Evolutionary conservation across 225 moss, liverwort and hornwort genomes (phyloP), one percentile per base, ranked within the genome.

Genomic region (Pseudoscleropodium purum): DNA sequence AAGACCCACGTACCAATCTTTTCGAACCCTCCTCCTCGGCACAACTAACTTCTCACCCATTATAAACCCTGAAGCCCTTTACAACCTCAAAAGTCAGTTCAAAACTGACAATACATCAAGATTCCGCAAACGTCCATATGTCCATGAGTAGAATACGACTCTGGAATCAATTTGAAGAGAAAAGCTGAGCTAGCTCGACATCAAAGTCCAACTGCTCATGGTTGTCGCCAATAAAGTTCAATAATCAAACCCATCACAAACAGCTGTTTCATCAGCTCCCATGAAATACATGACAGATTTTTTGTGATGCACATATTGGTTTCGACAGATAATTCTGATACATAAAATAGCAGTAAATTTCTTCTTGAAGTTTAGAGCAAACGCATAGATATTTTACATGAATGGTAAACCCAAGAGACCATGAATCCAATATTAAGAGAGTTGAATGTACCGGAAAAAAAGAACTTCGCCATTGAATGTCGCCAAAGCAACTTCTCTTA

Each of bases 391-490:
- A 34, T 51, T 69, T 83, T 52, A 72, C 33, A 49, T 54, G 67
- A 93, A 84, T 63, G 30, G 57, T 69, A 63, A 79, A 90, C 84
- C 79, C 61, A 91, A 86, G 61, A 79, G 74, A 27, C 41, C 74
- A 62, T 31, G 41, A 54, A 60, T 73, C 51, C 66, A 83, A 74
- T 56, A 63, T 30, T 83, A 61, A 67, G 64, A 78, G 86, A 61
- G 85, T 70, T 80, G 77, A 59, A 57, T 81, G 62, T 90, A 96
- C 95, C 97, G 95, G 89, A 95, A 99, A 81, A 99, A 99, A 72
- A 97, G 88, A 86, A 99, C 94, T 87, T 99, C 97, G 84, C 99
- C 99, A 89, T 99, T 96, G 91, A 97, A 99, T 70, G 99, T 99
- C 63, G 97, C 97, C 89, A 99, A 93, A 61, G 91, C 96, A 85